Evolutionary conservation across 257 asterid species (phyloP).

Genomic region (Solanum appendiculatum): DNA sequence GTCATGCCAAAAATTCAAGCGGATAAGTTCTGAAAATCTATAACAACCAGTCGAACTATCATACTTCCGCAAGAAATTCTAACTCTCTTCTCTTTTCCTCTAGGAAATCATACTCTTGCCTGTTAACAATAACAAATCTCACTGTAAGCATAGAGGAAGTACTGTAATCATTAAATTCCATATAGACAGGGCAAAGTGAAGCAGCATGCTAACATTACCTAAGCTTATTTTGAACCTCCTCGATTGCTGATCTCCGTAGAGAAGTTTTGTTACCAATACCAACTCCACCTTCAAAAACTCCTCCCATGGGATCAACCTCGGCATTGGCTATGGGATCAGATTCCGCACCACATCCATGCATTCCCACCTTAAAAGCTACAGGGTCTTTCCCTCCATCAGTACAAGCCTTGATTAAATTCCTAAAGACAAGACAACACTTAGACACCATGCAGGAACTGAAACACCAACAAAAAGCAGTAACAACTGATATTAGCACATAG

Average conservation of each 20-base stretch:
- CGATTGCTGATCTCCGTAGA: conserved; percentile 49
- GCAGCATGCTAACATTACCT: conserved; percentile 42
- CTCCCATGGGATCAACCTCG: conserved; percentile 92
- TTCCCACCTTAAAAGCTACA: conserved; percentile 36
- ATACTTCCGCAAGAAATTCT: conserved; percentile 83
- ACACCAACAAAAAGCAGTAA: neutral
- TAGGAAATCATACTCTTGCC: conserved; percentile 74
- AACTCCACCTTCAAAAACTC: conserved; percentile 72
- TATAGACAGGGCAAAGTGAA: conserved; percentile 3
- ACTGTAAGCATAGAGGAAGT: conserved; percentile 1
- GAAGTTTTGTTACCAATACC: conserved; percentile 58
- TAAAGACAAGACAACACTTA: conserved; percentile 6
- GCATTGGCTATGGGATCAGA: conserved; percentile 72
- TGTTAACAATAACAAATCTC: conserved; percentile 27
- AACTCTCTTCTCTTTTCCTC: conserved; percentile 69
- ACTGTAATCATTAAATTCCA: neutral
- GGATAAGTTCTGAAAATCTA: conserved; percentile 3
- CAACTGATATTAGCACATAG: conserved; percentile 1
- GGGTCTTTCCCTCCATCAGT: conserved; percentile 32
- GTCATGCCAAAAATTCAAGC: conserved; percentile 10
- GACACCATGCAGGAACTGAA: neutral
- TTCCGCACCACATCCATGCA: conserved; percentile 70
- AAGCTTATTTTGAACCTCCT: conserved; percentile 72
- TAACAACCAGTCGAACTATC: conserved; percentile 17
- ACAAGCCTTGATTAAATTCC: conserved; percentile 24